Base-by-base conservation (phyloP, 2,329 filamentous ascomycete genomes). In the Hymenoscyphus occultus region DNA sequence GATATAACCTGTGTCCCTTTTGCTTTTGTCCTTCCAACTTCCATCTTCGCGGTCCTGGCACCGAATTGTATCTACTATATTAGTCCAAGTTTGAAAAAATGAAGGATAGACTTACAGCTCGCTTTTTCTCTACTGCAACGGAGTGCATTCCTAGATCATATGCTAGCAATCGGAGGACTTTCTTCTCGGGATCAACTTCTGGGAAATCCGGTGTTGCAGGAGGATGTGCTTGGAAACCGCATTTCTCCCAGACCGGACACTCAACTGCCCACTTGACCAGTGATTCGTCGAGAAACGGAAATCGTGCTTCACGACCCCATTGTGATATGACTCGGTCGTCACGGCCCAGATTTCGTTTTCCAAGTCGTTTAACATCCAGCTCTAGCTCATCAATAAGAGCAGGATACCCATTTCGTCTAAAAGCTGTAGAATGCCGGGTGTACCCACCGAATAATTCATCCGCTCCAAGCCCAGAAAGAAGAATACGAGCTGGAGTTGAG, bases 361-460 rank as follows among this genome's bases (percentile, higher is more conserved):
- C 93, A 1, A 99, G 85, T 31, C 96, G 86, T 59, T 86, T 82
- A 45, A 98, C 89, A 67, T 99, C 95, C 2, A 98, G 82, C 65
- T 90, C 86, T 5, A 99, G 84, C 77, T 99, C 94, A 1, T 91
- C 85, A 4, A 93, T 79, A 1, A 99, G 83, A 0, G 89, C 91
- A 0, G 78, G 67, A 70, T 92, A 92, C 0, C 92, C 90, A 19
- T 80, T 78, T 7, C 89, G 85, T 6, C 82, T 80, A 74, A 90
- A 97, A 0, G 93, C 92, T 3, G 87, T 86, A 2, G 86, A 85
- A 73, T 99, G 95, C 7, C 96, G 87, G 10, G 87, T 88, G 75
- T 99, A 99, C 7, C 95, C 95, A 16, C 91, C 95, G 75, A 99
- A 98, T 1, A 99, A 85, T 78, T 99, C 95, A 74, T 99, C 95